Percentiles rank a stretch among this genome's conserved stretches.
phyloP scores from a whole-genome alignment of 768 basidiomycete genomes.

The Cyclocybe cylindracea region DNA sequence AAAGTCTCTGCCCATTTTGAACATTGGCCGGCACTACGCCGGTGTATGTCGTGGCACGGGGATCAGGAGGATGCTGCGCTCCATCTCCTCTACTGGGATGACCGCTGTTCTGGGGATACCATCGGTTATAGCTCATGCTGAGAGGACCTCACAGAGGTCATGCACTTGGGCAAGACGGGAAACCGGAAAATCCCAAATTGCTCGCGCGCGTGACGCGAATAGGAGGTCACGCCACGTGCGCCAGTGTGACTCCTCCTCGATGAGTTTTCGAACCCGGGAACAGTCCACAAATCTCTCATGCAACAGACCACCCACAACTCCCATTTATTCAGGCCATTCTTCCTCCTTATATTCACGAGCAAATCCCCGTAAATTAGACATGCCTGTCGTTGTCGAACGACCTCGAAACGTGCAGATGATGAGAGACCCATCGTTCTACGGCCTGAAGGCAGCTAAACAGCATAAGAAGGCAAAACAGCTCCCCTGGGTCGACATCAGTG shows the following conservation, averaged over 20 bases:
- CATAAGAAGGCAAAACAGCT: conserved; percentile 27
- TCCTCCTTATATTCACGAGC: conserved; percentile 3
- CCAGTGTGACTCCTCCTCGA: background rate
- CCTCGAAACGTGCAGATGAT: conserved; percentile 18
- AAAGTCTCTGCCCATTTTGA: conserved; percentile 66
- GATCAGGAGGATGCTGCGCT: conserved; percentile 16
- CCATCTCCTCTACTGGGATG: conserved; percentile 16
- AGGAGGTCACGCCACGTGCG: conserved; percentile 22
- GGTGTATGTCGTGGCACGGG: conserved; percentile 16
- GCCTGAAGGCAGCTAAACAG: conserved; percentile 21
- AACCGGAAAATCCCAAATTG: conserved; percentile 12
- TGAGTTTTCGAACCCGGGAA: background rate
- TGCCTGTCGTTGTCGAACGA: conserved; percentile 17
- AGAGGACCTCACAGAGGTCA: background rate
- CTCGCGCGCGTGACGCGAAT: conserved; percentile 23
- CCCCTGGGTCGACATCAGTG: conserved; percentile 41
- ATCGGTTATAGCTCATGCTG: conserved; percentile 34
- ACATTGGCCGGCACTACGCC: conserved; percentile 47
- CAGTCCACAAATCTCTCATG: conserved; percentile 14
- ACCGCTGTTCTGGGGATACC: conserved; percentile 25
- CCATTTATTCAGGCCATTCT: background rate
- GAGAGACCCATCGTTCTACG: conserved; percentile 22
- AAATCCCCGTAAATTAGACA: conserved; percentile 10
- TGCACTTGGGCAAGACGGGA: conserved; percentile 4
- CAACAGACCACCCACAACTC: background rate